Evolutionary conservation across 768 basidiomycete genomes (phyloP).

Genomic region (Phaffia australis): DNA sequence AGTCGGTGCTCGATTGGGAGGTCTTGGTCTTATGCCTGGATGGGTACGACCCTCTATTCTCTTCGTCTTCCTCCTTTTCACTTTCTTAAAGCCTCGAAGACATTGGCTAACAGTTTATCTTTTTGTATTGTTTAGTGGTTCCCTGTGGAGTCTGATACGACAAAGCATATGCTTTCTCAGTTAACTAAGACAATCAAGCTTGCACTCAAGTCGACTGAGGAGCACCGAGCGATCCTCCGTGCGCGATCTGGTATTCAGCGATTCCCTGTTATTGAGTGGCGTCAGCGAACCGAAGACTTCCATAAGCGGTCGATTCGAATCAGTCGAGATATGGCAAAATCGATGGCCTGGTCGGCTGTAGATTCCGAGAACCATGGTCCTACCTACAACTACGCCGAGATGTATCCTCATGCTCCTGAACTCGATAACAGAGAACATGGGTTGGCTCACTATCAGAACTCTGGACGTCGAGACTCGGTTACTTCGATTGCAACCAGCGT

Average conservation of each 20-base stretch:
- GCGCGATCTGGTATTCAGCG: conserved; percentile 89
- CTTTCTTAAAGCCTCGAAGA: background rate
- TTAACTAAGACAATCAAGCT: conserved; percentile 88
- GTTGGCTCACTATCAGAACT: background rate
- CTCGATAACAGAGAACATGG: conserved; percentile 8
- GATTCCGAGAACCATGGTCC: conserved; percentile 20
- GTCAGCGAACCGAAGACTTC: conserved; percentile 89
- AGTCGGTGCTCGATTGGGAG: conserved; percentile 85
- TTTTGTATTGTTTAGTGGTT: conserved; percentile 58
- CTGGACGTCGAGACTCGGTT: conserved; percentile 22
- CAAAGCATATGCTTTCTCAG: conserved; percentile 88
- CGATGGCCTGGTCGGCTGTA: conserved; percentile 26
- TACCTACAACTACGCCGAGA: conserved; percentile 24
- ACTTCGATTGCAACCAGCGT: conserved; percentile 34
- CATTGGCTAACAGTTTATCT: background rate
- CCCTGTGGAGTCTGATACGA: conserved; percentile 86
- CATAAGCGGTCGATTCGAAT: conserved; percentile 68
- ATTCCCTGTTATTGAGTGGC: conserved; percentile 97
- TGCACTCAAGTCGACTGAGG: conserved; percentile 77
- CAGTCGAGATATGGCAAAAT: conserved; percentile 58
- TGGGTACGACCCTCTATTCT: conserved; percentile 54
- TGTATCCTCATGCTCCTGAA: conserved; percentile 24
- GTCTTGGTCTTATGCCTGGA: conserved; percentile 92
- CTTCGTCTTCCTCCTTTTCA: background rate
- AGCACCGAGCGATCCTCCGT: conserved; percentile 83